Conservation (phyloP, 768 basidiomycete genomes). For the Kwoniella mangroviensis region DNA sequence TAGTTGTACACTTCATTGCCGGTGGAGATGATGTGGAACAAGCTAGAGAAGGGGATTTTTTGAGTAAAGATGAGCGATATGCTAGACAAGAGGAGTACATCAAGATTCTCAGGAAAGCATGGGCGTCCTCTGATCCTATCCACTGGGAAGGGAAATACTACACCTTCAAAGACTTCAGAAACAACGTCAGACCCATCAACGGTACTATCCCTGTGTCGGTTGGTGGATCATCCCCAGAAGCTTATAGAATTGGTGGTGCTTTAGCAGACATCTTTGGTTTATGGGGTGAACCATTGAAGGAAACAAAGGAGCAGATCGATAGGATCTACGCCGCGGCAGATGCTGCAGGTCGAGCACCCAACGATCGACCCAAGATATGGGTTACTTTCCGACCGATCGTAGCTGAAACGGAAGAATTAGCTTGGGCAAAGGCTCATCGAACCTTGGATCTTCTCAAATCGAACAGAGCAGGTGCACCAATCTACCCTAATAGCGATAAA, state of each 20-base stretch:
- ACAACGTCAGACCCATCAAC: constrained; percentile 32
- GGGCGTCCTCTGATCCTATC: constrained; percentile 38
- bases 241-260: constrained; percentile 43
- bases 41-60: constrained; percentile 40
- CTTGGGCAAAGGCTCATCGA: constrained; percentile 41
- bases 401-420: constrained; percentile 43
- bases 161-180: constrained; percentile 41
- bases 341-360: constrained; percentile 36
- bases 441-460: constrained; percentile 30
- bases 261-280: constrained; percentile 47
- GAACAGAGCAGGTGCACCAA: constrained; percentile 14
- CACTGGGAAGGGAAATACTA: constrained; percentile 48
- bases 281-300: constrained; percentile 49
- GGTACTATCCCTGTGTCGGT: constrained; percentile 38
- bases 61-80: constrained; percentile 42
- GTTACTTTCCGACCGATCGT: constrained; percentile 48
- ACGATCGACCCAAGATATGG: constrained; percentile 44
- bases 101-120: constrained; percentile 41
- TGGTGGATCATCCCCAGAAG: constrained; percentile 42
- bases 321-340: constrained; percentile 43
- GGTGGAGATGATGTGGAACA: constrained; percentile 42
- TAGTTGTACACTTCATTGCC: constrained; percentile 46
- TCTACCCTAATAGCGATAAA: background rate
- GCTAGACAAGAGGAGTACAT: constrained; percentile 46
- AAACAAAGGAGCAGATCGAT: constrained; percentile 49